A percentile compares a stretch with the other conserved stretches of the same genome.
Evolutionary conservation across 495 filamentous ascomycete genomes (phyloP).

Genomic region (Apodospora peruviana): DNA sequence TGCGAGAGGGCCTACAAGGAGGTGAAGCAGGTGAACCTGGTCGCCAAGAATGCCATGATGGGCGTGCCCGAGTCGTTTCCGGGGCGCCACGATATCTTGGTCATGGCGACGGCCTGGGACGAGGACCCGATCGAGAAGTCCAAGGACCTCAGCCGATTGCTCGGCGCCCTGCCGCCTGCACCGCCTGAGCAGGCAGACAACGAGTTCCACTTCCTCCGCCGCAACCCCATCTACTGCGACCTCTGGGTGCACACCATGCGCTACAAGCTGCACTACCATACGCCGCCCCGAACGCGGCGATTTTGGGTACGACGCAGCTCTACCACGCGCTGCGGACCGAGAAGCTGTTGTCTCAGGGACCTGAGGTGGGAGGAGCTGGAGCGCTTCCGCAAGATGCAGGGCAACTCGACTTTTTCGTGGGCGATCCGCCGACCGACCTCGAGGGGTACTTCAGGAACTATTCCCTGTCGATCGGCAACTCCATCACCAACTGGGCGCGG

Average conservation of each 20-base stretch:
- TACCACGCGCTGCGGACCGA: neutral
- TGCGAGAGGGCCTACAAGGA: neutral
- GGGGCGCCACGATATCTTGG: neutral
- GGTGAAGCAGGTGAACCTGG: neutral
- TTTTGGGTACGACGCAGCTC: neutral
- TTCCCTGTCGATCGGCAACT: neutral
- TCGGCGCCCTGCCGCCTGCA: neutral
- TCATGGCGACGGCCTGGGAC: neutral
- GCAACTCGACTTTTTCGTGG: neutral
- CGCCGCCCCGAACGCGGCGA: neutral
- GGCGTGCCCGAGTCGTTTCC: too few species aligned
- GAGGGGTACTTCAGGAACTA: neutral
- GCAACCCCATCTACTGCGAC: neutral
- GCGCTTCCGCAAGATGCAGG: neutral
- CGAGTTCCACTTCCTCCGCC: neutral
- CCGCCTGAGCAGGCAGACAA: neutral
- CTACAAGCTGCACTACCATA: neutral
- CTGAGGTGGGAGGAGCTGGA: neutral
- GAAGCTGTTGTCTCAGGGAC: neutral
- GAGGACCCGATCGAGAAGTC: neutral
- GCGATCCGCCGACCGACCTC: neutral
- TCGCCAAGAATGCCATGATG: neutral
- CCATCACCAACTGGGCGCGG: neutral
- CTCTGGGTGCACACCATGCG: neutral
- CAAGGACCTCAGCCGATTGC: neutral